Evolutionary conservation across 139 green algal species (phyloP), one percentile per base, ranked within the genome.

Genomic region (Auxenochlorella pyrenoidosa): DNA sequence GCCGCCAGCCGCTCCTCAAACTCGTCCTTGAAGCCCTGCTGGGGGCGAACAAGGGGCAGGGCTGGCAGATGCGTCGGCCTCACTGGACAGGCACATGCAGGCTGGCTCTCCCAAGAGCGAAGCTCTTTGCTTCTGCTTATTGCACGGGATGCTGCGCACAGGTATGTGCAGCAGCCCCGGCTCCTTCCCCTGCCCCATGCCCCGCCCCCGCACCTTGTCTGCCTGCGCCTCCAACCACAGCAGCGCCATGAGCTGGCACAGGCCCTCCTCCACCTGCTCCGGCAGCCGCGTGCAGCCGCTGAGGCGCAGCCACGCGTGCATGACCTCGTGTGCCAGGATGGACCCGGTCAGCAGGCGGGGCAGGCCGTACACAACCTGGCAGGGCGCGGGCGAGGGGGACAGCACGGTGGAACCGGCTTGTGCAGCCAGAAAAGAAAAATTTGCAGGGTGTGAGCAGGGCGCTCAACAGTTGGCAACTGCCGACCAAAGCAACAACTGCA

Each of bases 161-260:
- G 89, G 81, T 87, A 66, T 15, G 38, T 36, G 38, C 43, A 79
- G 18, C 6, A 32, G 40, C 32, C 38, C 21, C 5, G 43, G 44
- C 54, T 8, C 43, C 43, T 75, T 28, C 34, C n/a, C 63, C 16
- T 15, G 21, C 12, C 19, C 63, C 38, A 87, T 63, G 73, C 10
- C 26, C 15, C 63, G 18, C 34, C 54, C 34, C 34, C n/a, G 34
- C 75, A 65, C 44, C 68, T 84, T 32, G 22, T 24, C 54, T 41
- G 75, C 83, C 88, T 95, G 91, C 54, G 79, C 78, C 79, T 98
- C 96, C 54, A 99, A 90, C 97, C 96, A 99, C 68, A 99, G 85
- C 54, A 95, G 89, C 1, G 95, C 96, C 96, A 99, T 95, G 32
- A 99, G 93, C 91, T 99, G 97, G 87, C 94, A 97, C 77, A 99